Conservation (phyloP, 805 yeast species). For the Suhomyces pyralidae region DNA sequence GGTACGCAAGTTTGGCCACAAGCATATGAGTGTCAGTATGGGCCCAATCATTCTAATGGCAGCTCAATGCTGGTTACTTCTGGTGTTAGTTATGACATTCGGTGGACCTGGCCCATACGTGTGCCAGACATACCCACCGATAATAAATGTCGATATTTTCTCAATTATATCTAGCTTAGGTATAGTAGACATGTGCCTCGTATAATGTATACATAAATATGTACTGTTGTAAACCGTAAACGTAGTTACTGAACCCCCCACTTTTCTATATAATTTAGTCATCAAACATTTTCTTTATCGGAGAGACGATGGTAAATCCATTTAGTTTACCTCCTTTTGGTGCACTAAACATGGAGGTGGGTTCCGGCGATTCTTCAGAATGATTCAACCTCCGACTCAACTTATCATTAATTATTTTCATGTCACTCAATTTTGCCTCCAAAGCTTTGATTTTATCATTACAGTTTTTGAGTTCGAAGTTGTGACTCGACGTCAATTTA, state of each 20-base stretch:
- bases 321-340: constrained; percentile 35
- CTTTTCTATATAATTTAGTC: background rate
- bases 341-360: background rate
- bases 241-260: background rate
- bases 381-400: constrained; percentile 23
- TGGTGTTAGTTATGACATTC: no score
- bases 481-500: constrained; percentile 34
- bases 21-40: no score
- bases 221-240: background rate
- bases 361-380: background rate
- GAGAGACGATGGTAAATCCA: constrained; percentile 38
- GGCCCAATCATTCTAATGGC: no score
- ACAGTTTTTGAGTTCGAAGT: constrained; percentile 33
- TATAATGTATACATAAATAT: background rate
- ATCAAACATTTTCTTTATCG: constrained; percentile 18
- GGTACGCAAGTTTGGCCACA: background rate
- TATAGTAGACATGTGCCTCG: background rate
- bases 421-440: constrained; percentile 29
- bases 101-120: no score
- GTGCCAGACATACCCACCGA: no score
- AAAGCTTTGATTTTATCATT: constrained; percentile 33
- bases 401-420: constrained; percentile 31
- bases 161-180: no score
- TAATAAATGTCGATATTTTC: no score
- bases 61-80: no score